Evolutionary conservation across 441 rosid species (phyloP), one percentile per base, ranked within the genome.

Genomic region (Populus hybrid): DNA sequence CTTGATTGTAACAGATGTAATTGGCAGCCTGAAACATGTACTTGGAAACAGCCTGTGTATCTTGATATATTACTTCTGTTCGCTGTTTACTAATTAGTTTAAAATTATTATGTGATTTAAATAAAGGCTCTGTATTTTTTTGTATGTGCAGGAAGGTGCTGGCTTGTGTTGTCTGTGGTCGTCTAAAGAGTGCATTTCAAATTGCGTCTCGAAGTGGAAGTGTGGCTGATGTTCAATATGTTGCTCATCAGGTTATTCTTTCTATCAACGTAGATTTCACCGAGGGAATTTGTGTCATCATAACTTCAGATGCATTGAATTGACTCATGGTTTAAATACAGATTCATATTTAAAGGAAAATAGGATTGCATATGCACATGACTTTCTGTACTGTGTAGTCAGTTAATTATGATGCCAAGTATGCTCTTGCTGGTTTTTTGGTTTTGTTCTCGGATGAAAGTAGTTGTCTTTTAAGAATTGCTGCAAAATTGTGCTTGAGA

Each of bases 81-180:
- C 12, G 32, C 65, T 34, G 32, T 54, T 32, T 54, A 57, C 10
- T 76, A 9, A 14, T 40, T 4, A 40, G 20, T 24, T n/a, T 8
- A 10, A 24, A 26, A 20, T 24, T 2, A 18, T 4, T 26, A 10
- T 26, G 18, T 11, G 32, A 65, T 65, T 65, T 65, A n/a, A 67
- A 50, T 28, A 69, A 54, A 12, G 21, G 38, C 34, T 28, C 1
- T 1, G 20, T 14, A 5, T 38, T 81, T 81, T 67, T 21, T 77
- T 79, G 81, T 75, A 72, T 65, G n/a, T 83, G 87, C 93, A 94
- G 99, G 87, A 95, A 94, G 83, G 98, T 95, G 85, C 87, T 95
- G 86, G 98, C 98, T 73, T 94, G 98, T 75, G 99, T 95, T 77
- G 92, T 95, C 78, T 95, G 99, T 73, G 98, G 99, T 66, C 98